Percentiles rank a stretch among this genome's conserved stretches.
Conservation (phyloP, 2,329 filamentous ascomycete genomes). For the Pleurostoma richardsiae region DNA sequence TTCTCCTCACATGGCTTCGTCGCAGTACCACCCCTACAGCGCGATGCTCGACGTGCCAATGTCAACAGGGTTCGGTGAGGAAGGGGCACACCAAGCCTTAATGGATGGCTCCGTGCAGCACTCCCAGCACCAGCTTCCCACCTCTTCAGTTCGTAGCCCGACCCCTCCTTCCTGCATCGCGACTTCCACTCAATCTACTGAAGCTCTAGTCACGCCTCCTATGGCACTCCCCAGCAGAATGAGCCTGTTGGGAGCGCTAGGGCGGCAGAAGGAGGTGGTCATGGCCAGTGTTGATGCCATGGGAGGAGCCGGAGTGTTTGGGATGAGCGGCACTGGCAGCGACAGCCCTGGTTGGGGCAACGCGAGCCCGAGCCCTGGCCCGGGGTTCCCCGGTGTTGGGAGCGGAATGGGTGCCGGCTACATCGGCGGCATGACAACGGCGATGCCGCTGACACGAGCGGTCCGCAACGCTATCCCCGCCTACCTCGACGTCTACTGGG, state of each 20-base stretch:
- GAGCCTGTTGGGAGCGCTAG: constrained; percentile 27
- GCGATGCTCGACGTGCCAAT: constrained; percentile 27
- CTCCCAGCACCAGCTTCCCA: constrained; percentile 27
- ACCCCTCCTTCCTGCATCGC: constrained; percentile 36
- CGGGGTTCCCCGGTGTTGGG: neutral
- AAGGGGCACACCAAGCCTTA: constrained; percentile 23
- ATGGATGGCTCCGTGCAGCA: constrained; percentile 8
- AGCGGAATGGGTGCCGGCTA: constrained; percentile 16
- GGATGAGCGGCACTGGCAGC: neutral
- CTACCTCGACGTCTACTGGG: constrained; percentile 51
- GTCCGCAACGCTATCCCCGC: constrained; percentile 38
- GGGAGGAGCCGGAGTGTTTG: neutral
- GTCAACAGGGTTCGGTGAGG: constrained; percentile 28
- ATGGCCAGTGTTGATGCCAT: constrained; percentile 12
- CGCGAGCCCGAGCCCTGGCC: neutral
- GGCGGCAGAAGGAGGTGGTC: constrained; percentile 34
- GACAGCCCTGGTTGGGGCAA: constrained; percentile 4
- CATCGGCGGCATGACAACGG: constrained; percentile 15
- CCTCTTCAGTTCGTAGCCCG: constrained; percentile 42
- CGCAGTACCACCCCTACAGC: constrained; percentile 25
- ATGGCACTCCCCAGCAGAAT: constrained; percentile 29
- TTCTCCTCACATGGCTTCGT: constrained; percentile 17
- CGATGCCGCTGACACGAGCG: constrained; percentile 25
- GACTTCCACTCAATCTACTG: constrained; percentile 38
- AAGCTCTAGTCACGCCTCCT: constrained; percentile 42